Percentiles rank a stretch among this genome's conserved stretches.
Conservation (phyloP, 805 yeast species). For the Starmerella lactis-condensi region DNA sequence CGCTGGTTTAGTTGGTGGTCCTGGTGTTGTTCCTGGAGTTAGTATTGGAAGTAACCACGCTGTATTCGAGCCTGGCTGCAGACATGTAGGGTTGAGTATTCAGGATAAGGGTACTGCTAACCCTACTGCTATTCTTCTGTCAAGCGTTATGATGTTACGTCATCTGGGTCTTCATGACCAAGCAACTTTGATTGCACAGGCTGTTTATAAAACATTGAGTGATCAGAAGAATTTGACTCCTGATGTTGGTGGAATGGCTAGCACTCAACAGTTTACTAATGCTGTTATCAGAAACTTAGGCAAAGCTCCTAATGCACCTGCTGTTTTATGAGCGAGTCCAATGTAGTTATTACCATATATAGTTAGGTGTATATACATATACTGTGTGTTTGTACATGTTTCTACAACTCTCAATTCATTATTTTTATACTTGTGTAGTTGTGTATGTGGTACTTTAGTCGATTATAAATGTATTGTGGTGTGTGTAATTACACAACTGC, state of each 20-base stretch:
- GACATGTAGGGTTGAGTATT: constrained; percentile 96
- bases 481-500: no score
- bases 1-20: constrained; percentile 94
- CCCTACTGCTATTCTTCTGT: constrained; percentile 94
- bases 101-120: constrained; percentile 88
- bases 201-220: constrained; percentile 75
- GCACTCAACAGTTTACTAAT: constrained; percentile 86
- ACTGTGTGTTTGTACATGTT: no score
- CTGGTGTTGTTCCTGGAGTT: constrained; percentile 97
- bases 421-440: no score
- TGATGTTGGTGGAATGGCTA: constrained; percentile 78
- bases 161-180: constrained; percentile 74
- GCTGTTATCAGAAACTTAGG: constrained; percentile 66
- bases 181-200: constrained; percentile 74
- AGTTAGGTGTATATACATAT: no score
- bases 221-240: constrained; percentile 72
- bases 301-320: no score
- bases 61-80: constrained; percentile 97
- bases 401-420: no score
- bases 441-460: no score
- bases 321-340: no score
- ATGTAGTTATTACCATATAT: no score
- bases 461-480: no score
- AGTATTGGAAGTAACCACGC: constrained; percentile 96
- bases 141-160: constrained; percentile 80